Base-by-base conservation (phyloP, 768 basidiomycete genomes). In the Rhizopogon roseolus region DNA sequence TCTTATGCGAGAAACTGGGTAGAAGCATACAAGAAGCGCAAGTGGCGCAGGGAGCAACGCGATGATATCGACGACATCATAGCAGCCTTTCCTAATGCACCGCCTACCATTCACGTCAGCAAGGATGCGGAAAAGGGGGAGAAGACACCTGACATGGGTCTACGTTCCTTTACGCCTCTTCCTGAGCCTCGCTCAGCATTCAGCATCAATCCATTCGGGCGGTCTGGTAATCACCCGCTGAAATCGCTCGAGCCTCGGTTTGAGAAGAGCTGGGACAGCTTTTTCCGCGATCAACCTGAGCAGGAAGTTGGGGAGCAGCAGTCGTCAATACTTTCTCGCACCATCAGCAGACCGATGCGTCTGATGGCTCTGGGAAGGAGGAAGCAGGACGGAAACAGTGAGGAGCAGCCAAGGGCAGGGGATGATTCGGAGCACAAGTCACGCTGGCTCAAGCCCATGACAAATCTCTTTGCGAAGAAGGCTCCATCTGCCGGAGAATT, bases 41-140 rank as follows among this genome's bases (percentile, higher is more conserved):
- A 67, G 64, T 86, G 80, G 75, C 70, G 75, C 62, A 68, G 63
- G 48, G 78, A 81, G 60, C 81, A 83, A 63, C 73, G 79, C 48
- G 68, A 69, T 0, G 79, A 74, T 28, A 68, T 81, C 28, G 74
- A 79, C 49, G 77, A 70, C 27, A 67, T 81, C 54, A 64, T 62
- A 61, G 62, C 64, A 51, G 66, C 64, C 29, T 61, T 54, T 51
- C 56, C 50, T 36, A 53, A 58, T 3, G 54, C 54, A 46, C 41
- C 58, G 60, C 50, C 49, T n/a, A 45, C 38, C 60, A 49, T 60
- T 52, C 59, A 53, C 53, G 51, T 54, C 48, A 50, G 34, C 48
- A 55, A 57, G 38, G 65, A 66, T 40, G 41, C 66, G 45, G 61
- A 65, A 53, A 64, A 69, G 53, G 64, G 57, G 32, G 41, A 59